Conservation (phyloP, 805 yeast genomes). For the Ogataea methanolica region DNA sequence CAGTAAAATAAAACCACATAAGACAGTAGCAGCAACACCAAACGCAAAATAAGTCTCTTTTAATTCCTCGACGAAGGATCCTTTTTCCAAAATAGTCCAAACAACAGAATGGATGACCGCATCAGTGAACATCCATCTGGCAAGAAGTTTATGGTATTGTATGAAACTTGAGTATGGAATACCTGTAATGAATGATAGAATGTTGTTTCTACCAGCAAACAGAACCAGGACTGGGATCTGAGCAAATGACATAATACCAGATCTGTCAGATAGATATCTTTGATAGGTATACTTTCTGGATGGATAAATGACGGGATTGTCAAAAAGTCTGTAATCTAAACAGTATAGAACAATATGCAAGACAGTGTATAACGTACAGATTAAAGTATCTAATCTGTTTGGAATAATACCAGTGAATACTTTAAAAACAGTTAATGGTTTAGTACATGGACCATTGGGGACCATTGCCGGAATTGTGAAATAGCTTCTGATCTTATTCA, state of each 20-base stretch:
- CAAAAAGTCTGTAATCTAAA: constrained; percentile 12
- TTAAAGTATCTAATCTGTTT: constrained; percentile 30
- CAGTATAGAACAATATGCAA: constrained; percentile 22
- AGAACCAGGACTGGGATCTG: constrained; percentile 38
- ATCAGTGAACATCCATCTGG: constrained; percentile 43
- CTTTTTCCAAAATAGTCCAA: constrained; percentile 22
- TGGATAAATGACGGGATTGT: constrained; percentile 19
- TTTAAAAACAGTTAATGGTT: constrained; percentile 12
- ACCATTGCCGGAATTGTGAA: constrained; percentile 37
- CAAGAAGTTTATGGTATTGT: constrained; percentile 63
- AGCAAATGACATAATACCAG: constrained; percentile 37
- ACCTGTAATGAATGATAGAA: constrained; percentile 39
- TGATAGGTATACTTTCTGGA: constrained; percentile 32
- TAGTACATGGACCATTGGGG: constrained; percentile 19
- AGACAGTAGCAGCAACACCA: constrained; percentile 39
- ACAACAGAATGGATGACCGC: constrained; percentile 37
- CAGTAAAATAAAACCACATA: constrained; percentile 39
- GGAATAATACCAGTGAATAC: constrained; percentile 23
- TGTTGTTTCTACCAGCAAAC: constrained; percentile 46
- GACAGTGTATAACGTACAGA: constrained; percentile 22
- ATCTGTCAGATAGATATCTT: constrained; percentile 27
- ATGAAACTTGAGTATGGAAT: constrained; percentile 40
- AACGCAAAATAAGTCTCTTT: constrained; percentile 14
- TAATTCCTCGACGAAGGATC: constrained; percentile 5
- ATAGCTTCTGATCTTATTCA: constrained; percentile 31